Evolutionary conservation across 1,139 yeast species (phyloP).

Genomic region (Yamadazyma buinensis): DNA sequence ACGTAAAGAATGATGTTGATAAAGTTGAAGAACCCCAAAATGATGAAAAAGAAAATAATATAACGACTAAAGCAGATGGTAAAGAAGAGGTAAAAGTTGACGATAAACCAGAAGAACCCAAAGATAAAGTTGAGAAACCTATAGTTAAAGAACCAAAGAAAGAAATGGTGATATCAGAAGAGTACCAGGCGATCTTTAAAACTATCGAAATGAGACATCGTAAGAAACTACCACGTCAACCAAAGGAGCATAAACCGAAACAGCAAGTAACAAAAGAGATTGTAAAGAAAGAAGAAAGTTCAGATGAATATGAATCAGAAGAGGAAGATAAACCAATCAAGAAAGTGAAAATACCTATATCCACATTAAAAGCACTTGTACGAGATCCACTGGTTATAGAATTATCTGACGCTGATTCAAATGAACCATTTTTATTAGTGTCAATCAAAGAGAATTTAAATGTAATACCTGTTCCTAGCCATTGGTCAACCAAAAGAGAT

Average conservation of each 20-base stretch:
- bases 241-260: not conserved
- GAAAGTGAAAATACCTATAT: slow-evolving; percentile 58
- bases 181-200: too few relatives aligned
- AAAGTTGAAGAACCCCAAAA: too few relatives aligned
- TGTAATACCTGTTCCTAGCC: slow-evolving; percentile 72
- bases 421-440: slow-evolving; percentile 67
- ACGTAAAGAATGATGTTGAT: too few relatives aligned
- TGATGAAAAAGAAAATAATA: too few relatives aligned
- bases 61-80: not conserved
- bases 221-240: not conserved
- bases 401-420: slow-evolving; percentile 84
- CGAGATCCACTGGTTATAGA: slow-evolving; percentile 72
- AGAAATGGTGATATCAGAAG: too few relatives aligned
- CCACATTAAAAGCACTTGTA: slow-evolving; percentile 60
- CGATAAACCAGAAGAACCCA: not conserved
- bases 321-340: slow-evolving; percentile 23
- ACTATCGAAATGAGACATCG: too few relatives aligned
- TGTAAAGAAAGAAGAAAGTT: not conserved
- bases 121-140: too few relatives aligned
- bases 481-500: slow-evolving; percentile 82
- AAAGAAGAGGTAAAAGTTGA: not conserved
- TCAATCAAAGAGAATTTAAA: slow-evolving; percentile 65
- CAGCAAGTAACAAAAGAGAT: not conserved
- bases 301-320: slow-evolving; percentile 8
- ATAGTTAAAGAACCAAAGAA: too few relatives aligned